Evolutionary conservation across 2,329 filamentous ascomycete species (phyloP).

Genomic region (Herpotrichia juniperi): DNA sequence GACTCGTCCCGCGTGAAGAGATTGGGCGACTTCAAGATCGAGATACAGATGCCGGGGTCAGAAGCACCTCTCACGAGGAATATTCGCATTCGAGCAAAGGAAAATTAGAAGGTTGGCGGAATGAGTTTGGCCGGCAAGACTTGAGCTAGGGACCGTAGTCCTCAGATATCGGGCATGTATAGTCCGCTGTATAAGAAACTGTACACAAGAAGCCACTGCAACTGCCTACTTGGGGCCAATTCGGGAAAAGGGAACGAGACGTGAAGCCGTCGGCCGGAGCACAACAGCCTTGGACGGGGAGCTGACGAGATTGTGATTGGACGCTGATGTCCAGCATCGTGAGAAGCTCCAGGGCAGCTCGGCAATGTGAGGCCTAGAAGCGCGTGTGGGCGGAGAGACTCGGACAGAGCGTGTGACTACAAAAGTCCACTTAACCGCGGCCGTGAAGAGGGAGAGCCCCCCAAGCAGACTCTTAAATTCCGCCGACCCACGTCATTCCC

Average conservation of each 20-base stretch:
- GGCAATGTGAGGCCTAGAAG: conserved; percentile 29
- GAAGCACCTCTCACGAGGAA: conserved; percentile 40
- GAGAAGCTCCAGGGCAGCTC: conserved; percentile 18
- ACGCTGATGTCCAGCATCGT: conserved; percentile 9
- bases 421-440: conserved; percentile 33
- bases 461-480: conserved; percentile 16
- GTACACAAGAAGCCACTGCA: conserved; percentile 34
- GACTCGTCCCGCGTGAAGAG: conserved; percentile 57
- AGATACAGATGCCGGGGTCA: conserved; percentile 58
- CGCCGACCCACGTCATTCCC: conserved; percentile 22
- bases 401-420: conserved; percentile 28
- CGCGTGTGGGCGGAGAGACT: conserved; percentile 38
- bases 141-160: background rate
- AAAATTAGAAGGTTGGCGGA: conserved; percentile 14
- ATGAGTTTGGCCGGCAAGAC: conserved; percentile 1
- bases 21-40: conserved; percentile 59
- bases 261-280: conserved; percentile 27
- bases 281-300: conserved; percentile 14
- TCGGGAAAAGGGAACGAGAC: conserved; percentile 32
- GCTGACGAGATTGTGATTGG: conserved; percentile 15
- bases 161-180: conserved; percentile 16
- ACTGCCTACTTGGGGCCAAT: conserved; percentile 16
- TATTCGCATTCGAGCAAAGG: conserved; percentile 41
- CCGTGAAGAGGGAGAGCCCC: conserved; percentile 34
- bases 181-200: conserved; percentile 31